phyloP scores from a whole-genome alignment of 495 filamentous ascomycete species.

The Xylona heveae region DNA sequence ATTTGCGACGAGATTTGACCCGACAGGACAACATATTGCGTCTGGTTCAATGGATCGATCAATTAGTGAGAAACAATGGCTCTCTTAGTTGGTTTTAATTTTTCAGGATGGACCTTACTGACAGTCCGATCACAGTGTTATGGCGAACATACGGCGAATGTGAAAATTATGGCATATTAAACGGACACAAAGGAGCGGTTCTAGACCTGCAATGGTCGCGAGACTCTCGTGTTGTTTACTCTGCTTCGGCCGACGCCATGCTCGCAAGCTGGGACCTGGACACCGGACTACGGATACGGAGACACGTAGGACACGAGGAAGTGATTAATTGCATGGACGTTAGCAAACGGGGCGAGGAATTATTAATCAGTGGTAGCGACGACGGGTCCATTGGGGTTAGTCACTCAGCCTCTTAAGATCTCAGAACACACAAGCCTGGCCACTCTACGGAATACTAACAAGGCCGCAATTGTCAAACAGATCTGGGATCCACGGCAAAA shows the following conservation, averaged over 20 bases:
- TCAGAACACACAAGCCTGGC: no score
- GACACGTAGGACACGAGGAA: slow-evolving; percentile 86
- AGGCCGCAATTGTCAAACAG: no score
- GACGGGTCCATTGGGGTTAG: slow-evolving; percentile 68
- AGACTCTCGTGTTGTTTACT: slow-evolving; percentile 77
- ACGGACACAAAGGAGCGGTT: slow-evolving; percentile 73
- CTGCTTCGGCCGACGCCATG: slow-evolving; percentile 80
- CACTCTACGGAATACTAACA: no score
- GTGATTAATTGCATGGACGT: slow-evolving; percentile 80
- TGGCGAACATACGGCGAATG: slow-evolving; percentile 86
- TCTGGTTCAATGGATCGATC: slow-evolving; percentile 89
- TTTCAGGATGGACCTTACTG: slow-evolving; percentile 5
- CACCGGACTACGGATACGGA: slow-evolving; percentile 65
- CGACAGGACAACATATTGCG: slow-evolving; percentile 68
- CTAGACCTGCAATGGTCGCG: slow-evolving; percentile 93
- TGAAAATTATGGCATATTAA: slow-evolving; percentile 77
- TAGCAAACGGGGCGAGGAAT: slow-evolving; percentile 68
- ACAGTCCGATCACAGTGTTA: slow-evolving; percentile 34
- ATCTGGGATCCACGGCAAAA: slow-evolving; percentile 96
- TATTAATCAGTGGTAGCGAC: slow-evolving; percentile 74
- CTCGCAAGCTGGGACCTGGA: slow-evolving; percentile 91
- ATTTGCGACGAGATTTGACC: slow-evolving; percentile 79
- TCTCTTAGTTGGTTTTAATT: not conserved
- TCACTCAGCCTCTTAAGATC: slow-evolving; percentile 3
- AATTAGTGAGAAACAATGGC: slow-evolving; percentile 34